phyloP scores from a whole-genome alignment of 805 yeast genomes.

The Torulaspora microellipsoides region DNA sequence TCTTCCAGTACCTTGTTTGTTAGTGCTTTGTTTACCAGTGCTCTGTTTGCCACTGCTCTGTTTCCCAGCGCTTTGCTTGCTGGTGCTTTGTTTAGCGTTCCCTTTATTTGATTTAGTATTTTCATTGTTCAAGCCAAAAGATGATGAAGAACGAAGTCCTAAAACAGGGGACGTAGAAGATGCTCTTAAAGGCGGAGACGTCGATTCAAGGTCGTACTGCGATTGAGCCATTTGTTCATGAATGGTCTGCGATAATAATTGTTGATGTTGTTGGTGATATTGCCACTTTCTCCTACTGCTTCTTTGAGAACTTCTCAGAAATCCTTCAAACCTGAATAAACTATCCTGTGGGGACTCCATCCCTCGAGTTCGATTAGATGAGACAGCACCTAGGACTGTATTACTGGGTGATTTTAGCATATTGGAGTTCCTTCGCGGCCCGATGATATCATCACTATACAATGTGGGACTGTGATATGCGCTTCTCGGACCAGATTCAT shows the following conservation, averaged over 20 bases:
- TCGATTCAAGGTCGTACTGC: constrained; percentile 9
- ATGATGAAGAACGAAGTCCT: constrained; percentile 4
- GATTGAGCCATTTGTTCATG: constrained; percentile 18
- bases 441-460: constrained; percentile 11
- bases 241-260: constrained; percentile 23
- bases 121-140: constrained; percentile 3
- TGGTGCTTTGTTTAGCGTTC: constrained; percentile 1
- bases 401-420: constrained; percentile 14
- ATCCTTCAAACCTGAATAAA: constrained; percentile 43
- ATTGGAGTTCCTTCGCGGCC: constrained; percentile 18
- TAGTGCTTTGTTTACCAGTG: constrained; percentile 2
- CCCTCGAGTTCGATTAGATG: constrained; percentile 14
- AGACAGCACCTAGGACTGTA: constrained; percentile 24
- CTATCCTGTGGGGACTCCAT: constrained; percentile 37
- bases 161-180: constrained; percentile 13
- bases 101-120: constrained; percentile 1
- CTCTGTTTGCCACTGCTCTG: constrained; percentile 1
- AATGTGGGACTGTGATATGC: constrained; percentile 8
- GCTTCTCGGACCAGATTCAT: constrained; percentile 7
- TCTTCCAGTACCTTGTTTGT: constrained; percentile 2
- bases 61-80: constrained; percentile 3
- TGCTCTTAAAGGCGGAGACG: constrained; percentile 11
- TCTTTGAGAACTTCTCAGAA: constrained; percentile 38
- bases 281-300: constrained; percentile 26
- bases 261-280: constrained; percentile 26